phyloP scores from a whole-genome alignment of 2,329 filamentous ascomycete species.

The Blastomyces parvus region DNA sequence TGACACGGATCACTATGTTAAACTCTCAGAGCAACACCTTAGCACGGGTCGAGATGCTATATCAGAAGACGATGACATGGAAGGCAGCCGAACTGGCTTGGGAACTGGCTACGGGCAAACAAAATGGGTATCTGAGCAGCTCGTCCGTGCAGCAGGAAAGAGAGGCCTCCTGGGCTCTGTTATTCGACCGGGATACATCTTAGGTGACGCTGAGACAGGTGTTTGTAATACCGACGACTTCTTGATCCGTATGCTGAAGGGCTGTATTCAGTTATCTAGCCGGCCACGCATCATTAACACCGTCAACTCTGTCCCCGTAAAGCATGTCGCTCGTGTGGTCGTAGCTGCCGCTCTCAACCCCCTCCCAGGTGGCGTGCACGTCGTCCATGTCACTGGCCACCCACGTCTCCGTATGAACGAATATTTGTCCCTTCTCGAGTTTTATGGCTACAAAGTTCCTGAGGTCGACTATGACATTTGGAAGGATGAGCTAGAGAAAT shows the following conservation, averaged over 20 bases:
- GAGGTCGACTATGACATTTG: slow-evolving; percentile 60
- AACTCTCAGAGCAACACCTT: slow-evolving; percentile 56
- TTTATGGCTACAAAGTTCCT: slow-evolving; percentile 63
- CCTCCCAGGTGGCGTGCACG: slow-evolving; percentile 39
- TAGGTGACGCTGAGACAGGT: slow-evolving; percentile 62
- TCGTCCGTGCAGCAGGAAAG: slow-evolving; percentile 68
- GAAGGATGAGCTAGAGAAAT: slow-evolving; percentile 57
- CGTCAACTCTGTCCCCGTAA: slow-evolving; percentile 80
- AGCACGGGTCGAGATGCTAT: slow-evolving; percentile 56
- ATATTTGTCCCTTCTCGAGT: slow-evolving; percentile 60
- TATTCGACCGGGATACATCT: slow-evolving; percentile 75
- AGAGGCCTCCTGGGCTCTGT: slow-evolving; percentile 67
- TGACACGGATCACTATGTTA: slow-evolving; percentile 71
- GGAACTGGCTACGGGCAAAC: slow-evolving; percentile 83
- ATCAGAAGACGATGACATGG: slow-evolving; percentile 66
- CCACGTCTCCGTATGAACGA: slow-evolving; percentile 69
- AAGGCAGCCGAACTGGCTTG: slow-evolving; percentile 65
- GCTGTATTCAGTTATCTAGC: slow-evolving; percentile 66
- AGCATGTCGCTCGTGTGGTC: slow-evolving; percentile 72
- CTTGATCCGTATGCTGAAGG: slow-evolving; percentile 75
- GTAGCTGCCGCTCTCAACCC: slow-evolving; percentile 63
- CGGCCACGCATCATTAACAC: slow-evolving; percentile 75
- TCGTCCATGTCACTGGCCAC: slow-evolving; percentile 70
- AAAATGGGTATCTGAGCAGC: slow-evolving; percentile 70
- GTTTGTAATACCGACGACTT: slow-evolving; percentile 81